Conservation (phyloP, 768 basidiomycete genomes). For the Obba rivulosa region DNA sequence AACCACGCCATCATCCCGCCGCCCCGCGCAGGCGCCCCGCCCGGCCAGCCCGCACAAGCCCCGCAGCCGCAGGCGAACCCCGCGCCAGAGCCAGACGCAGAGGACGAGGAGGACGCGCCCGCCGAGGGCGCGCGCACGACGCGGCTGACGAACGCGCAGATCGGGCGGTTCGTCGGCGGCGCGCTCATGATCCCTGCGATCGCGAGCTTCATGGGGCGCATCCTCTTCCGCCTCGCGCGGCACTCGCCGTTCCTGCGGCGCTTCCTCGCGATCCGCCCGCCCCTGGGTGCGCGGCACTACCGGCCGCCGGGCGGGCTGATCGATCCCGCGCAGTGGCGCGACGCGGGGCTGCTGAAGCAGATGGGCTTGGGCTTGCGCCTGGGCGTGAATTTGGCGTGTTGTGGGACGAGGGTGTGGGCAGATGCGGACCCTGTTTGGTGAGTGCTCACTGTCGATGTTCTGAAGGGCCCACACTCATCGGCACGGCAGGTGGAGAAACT, state of each 20-base stretch:
- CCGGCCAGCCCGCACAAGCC: neutral
- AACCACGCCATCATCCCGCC: constrained; percentile 2
- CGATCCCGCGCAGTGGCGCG: constrained; percentile 1
- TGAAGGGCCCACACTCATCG: neutral
- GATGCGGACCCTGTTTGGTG: constrained; percentile 74
- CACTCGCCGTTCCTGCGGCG: constrained; percentile 32
- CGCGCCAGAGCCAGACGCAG: constrained; percentile 11
- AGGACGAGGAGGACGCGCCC: constrained; percentile 17
- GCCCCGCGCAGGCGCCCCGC: neutral
- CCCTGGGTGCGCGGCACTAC: constrained; percentile 1
- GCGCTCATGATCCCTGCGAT: constrained; percentile 66
- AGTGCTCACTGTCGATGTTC: constrained; percentile 1
- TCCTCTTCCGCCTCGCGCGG: constrained; percentile 51
- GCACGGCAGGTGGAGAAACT: constrained; percentile 59
- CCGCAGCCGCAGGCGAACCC: constrained; percentile 17
- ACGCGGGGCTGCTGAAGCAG: constrained; percentile 19
- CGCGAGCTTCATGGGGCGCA: constrained; percentile 56
- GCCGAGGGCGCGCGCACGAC: constrained; percentile 55
- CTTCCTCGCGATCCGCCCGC: constrained; percentile 25
- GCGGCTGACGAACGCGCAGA: constrained; percentile 48
- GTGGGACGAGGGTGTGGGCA: constrained; percentile 57
- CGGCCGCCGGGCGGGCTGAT: neutral
- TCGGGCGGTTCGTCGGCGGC: constrained; percentile 65
- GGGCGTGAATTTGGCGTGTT: constrained; percentile 44
- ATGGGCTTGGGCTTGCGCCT: constrained; percentile 26